Conservation (phyloP, 148 eudicot genomes). For the Cornus florida region DNA sequence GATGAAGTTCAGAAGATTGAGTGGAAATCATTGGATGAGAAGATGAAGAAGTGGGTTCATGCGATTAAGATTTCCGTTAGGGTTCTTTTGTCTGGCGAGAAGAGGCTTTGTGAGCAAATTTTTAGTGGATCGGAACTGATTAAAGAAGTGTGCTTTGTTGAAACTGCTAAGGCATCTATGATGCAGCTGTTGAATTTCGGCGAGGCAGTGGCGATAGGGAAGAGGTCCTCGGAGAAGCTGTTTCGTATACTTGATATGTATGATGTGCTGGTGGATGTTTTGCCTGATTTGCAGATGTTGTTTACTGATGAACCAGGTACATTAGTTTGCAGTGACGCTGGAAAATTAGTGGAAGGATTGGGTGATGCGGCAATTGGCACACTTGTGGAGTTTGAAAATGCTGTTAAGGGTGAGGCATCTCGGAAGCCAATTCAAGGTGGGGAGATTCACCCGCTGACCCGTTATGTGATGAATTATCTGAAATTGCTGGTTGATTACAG, state of each 20-base stretch:
- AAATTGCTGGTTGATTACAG: constrained; percentile 83
- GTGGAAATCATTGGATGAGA: constrained; percentile 70
- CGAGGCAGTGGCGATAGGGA: constrained; percentile 80
- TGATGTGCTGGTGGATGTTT: constrained; percentile 61
- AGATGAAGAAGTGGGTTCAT: constrained; percentile 82
- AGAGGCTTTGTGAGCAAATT: constrained; percentile 65
- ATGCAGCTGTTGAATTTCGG: constrained; percentile 87
- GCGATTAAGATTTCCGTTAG: constrained; percentile 66
- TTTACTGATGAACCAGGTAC: constrained; percentile 67
- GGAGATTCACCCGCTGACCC: constrained; percentile 76
- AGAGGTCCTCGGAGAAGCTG: constrained; percentile 75
- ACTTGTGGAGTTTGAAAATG: constrained; percentile 78
- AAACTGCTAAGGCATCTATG: constrained; percentile 69
- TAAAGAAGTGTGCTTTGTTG: constrained; percentile 78
- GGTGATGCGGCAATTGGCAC: constrained; percentile 80
- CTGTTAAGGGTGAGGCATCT: constrained; percentile 71
- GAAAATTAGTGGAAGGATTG: constrained; percentile 61
- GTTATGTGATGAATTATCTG: constrained; percentile 94
- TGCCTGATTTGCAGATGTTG: constrained; percentile 53
- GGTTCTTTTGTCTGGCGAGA: constrained; percentile 62
- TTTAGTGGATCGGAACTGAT: constrained; percentile 63
- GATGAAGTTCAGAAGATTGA: constrained; percentile 89
- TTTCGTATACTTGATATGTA: constrained; percentile 89
- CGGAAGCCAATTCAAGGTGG: constrained; percentile 60
- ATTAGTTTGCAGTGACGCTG: constrained; percentile 60